Percentiles rank a stretch among this genome's conserved stretches.
Conservation (phyloP, 768 basidiomycete species). For the Russula sp. region DNA sequence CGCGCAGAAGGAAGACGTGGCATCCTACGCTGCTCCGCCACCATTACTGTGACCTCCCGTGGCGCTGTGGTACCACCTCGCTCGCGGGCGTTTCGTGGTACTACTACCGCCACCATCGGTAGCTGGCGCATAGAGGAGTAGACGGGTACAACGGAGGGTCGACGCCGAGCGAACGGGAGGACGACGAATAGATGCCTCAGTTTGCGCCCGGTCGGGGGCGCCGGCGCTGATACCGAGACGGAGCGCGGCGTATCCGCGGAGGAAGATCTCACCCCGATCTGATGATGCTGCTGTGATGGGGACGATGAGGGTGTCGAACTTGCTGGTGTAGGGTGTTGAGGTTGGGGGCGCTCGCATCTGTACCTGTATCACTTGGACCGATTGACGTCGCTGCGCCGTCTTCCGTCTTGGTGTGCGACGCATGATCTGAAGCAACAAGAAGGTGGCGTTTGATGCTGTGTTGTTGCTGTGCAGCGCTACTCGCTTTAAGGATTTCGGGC, state of each 20-base stretch:
- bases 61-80: no score
- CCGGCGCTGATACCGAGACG: neutral
- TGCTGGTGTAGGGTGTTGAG: neutral
- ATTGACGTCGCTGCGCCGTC: no score
- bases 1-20: constrained; percentile 21
- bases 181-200: constrained; percentile 23
- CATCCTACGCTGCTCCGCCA: constrained; percentile 13
- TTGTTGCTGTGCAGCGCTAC: neutral
- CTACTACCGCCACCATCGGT: neutral
- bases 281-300: neutral
- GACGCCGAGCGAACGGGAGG: constrained; percentile 20
- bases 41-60: no score
- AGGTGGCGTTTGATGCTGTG: neutral
- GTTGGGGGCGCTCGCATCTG: neutral
- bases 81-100: constrained; percentile 15
- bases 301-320: neutral
- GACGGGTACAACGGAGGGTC: constrained; percentile 23
- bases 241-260: neutral
- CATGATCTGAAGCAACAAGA: neutral
- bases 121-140: constrained; percentile 1
- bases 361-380: no score
- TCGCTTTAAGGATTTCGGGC: neutral
- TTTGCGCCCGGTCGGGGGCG: constrained; percentile 5
- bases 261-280: neutral
- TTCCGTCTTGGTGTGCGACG: neutral